These are phyloP conservation scores for Ustilago lituana DNA, from an alignment of 1,284 basidiomycete genomes.

Conservation along the genomic window DNA sequence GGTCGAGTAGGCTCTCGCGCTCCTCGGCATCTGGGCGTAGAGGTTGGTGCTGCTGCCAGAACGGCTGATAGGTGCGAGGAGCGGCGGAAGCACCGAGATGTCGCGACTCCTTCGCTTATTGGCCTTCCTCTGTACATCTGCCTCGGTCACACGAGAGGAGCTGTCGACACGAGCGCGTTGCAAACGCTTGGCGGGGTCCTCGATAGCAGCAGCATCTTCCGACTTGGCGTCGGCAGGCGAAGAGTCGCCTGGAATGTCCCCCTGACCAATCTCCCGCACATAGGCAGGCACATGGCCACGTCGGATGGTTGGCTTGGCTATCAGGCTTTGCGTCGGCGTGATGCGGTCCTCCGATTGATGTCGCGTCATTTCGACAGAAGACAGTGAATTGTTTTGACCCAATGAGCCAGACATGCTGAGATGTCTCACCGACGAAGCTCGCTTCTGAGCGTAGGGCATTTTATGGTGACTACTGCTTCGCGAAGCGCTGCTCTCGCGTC, in stretches of 20 bases:
- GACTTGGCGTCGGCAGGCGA: slow-evolving; percentile 11
- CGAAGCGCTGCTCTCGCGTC: slow-evolving; percentile 36
- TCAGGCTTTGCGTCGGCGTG: slow-evolving; percentile 52
- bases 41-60: slow-evolving; percentile 52
- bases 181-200: slow-evolving; percentile 17
- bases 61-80: slow-evolving; percentile 51
- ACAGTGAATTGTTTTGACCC: slow-evolving; percentile 14
- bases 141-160: slow-evolving; percentile 30
- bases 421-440: slow-evolving; percentile 26
- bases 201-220: slow-evolving; percentile 1
- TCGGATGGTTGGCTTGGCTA: slow-evolving; percentile 52
- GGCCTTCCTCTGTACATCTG: slow-evolving; percentile 40
- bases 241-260: slow-evolving; percentile 55
- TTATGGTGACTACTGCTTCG: slow-evolving; percentile 27
- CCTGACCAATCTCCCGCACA: slow-evolving; percentile 56
- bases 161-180: slow-evolving; percentile 38
- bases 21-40: slow-evolving; percentile 30
- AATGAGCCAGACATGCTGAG: slow-evolving; percentile 13
- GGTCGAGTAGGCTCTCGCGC: slow-evolving; percentile 39
- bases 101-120: slow-evolving; percentile 54
- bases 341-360: slow-evolving; percentile 20
- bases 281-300: slow-evolving; percentile 57
- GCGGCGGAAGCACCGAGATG: slow-evolving; percentile 54
- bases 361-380: slow-evolving; percentile 13
- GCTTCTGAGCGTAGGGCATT: slow-evolving; percentile 27